Evolutionary conservation across 768 basidiomycete genomes (phyloP).

Genomic region (Macrocybe gigantea): DNA sequence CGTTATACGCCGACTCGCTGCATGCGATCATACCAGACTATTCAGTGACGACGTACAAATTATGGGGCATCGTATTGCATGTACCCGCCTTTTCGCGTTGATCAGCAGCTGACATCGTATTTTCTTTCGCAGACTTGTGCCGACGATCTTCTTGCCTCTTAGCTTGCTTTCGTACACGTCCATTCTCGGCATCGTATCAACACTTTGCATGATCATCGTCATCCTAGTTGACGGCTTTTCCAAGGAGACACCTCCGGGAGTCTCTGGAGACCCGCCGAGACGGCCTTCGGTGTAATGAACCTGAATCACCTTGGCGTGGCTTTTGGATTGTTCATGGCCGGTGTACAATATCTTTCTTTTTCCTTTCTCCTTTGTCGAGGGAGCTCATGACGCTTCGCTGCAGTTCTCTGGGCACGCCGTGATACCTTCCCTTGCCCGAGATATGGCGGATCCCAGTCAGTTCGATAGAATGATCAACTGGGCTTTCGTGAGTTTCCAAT

Average conservation of each 20-base stretch:
- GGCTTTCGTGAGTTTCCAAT: conserved; percentile 62
- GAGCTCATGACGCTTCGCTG: neutral
- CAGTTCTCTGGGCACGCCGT: conserved; percentile 91
- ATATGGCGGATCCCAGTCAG: conserved; percentile 79
- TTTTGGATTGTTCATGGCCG: conserved; percentile 90
- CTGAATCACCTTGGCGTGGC: conserved; percentile 64
- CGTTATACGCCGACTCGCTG: conserved; percentile 84
- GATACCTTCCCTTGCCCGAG: conserved; percentile 83
- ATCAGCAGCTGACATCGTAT: neutral
- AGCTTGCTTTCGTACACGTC: conserved; percentile 86
- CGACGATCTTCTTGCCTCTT: conserved; percentile 81
- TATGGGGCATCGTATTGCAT: conserved; percentile 68
- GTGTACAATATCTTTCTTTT: conserved; percentile 40
- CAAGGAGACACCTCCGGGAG: conserved; percentile 76
- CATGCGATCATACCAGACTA: conserved; percentile 64
- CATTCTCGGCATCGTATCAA: conserved; percentile 77
- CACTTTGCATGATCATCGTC: conserved; percentile 66
- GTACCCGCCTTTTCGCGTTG: conserved; percentile 11
- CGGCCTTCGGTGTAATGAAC: conserved; percentile 48
- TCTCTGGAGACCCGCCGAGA: conserved; percentile 69
- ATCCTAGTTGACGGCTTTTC: conserved; percentile 79
- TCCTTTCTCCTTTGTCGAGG: neutral
- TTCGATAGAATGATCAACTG: conserved; percentile 81
- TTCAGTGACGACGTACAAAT: conserved; percentile 68
- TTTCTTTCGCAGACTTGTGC: conserved; percentile 54